Evolutionary conservation across 352 stramenopile genomes (phyloP).

Genomic region (Globisporangium abappressorium): DNA sequence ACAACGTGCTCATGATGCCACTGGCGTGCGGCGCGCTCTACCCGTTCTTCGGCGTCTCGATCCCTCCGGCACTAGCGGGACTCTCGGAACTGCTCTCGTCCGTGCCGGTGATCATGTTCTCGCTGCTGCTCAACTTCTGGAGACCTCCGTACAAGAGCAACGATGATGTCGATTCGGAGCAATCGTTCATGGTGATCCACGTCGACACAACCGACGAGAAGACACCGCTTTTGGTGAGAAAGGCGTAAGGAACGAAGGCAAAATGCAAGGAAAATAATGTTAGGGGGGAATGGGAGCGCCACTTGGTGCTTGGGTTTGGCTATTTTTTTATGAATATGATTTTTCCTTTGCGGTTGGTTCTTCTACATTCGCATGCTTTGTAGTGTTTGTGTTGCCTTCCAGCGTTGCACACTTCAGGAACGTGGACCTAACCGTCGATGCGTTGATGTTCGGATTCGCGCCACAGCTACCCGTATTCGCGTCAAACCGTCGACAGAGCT

Average conservation of each 20-base stretch:
- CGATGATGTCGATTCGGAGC: conserved; percentile 16
- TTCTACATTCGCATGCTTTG: no score
- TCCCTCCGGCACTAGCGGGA: conserved; percentile 66
- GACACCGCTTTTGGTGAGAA: conserved; percentile 30
- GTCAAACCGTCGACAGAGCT: conserved; percentile 38
- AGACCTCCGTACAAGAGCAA: conserved; percentile 36
- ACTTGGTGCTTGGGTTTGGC: no score
- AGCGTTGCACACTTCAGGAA: conserved; percentile 33
- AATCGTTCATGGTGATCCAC: conserved; percentile 32
- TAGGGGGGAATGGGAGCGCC: no score
- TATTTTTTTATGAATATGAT: no score
- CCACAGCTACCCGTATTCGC: conserved; percentile 26
- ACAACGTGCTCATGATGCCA: conserved; percentile 77
- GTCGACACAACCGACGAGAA: conserved; percentile 24
- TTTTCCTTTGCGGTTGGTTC: no score
- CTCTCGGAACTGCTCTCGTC: conserved; percentile 72
- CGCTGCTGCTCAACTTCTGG: conserved; percentile 67
- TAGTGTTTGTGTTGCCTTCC: no score
- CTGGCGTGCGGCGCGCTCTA: conserved; percentile 71
- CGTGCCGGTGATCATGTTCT: conserved; percentile 79
- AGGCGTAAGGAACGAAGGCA: not conserved
- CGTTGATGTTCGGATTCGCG: conserved; percentile 2
- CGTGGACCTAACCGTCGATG: conserved; percentile 16
- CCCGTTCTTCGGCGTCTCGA: conserved; percentile 45
- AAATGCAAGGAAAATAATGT: no score